Evolutionary conservation across 495 filamentous ascomycete genomes (phyloP), one percentile per base, ranked within the genome.

Genomic region (Platismatia glauca): DNA sequence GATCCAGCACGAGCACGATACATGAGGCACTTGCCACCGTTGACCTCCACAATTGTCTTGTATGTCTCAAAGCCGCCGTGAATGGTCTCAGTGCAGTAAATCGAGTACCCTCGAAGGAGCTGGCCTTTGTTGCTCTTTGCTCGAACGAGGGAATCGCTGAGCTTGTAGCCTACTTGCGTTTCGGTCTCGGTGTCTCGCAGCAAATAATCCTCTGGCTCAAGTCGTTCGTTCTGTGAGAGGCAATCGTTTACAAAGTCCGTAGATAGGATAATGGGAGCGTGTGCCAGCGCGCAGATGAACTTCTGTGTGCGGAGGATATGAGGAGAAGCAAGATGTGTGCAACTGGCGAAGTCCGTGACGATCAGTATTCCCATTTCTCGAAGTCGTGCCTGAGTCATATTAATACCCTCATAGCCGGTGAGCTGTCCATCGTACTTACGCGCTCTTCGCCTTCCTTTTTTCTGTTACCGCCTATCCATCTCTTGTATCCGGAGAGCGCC

Each of bases 261-360:
- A 46, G 81, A 83, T 43, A 96, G 75, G 39, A 97, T 82, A 3
- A 81, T 78, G 0, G 90, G 89, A 1, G 84, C 90, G 64, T 81
- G 82, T 16, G 94, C 91, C 11, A 99, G 73, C 38, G 90, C 89
- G 55, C 84, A 84, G 48, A 97, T 86, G 70, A 99, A 99, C 68
- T 99, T 99, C 61, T 87, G 83, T 0, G 94, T 99, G 41, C 93
- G 85, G 20, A 96, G 81, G 64, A 97, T 83, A 11, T 81, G 77
- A 1, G 94, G 94, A 3, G 94, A 93, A 18, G 91, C 91, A 18
- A 99, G 82, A 72, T 97, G 88, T 61, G 89, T 87, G 74, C 87
- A 94, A 48, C 80, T 78, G n/a, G 78, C 77, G 13, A 83, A 82
- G 65, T 96, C 87, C 67, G 85, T 79, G 31, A 89, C 85, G 1